Evolutionary conservation across 2,329 filamentous ascomycete genomes (phyloP).

Genomic region (Gnomoniopsis sp.): DNA sequence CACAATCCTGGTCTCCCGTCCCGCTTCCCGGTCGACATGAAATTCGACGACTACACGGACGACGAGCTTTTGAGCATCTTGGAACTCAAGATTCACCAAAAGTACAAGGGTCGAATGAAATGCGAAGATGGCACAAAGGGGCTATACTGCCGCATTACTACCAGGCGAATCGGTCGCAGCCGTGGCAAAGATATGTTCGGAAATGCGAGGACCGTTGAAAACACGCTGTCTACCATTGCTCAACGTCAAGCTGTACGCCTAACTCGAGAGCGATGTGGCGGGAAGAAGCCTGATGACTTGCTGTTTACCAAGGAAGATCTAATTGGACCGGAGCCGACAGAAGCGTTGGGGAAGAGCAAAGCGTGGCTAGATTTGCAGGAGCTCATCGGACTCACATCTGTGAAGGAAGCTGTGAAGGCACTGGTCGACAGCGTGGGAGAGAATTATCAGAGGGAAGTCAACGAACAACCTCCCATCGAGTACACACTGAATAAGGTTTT

Average conservation of each 20-base stretch:
- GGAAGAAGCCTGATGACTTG: conserved; percentile 50
- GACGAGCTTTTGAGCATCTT: conserved; percentile 62
- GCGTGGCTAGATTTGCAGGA: conserved; percentile 57
- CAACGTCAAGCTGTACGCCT: conserved; percentile 59
- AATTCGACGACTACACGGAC: conserved; percentile 68
- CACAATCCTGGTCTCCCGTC: conserved; percentile 71
- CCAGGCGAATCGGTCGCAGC: conserved; percentile 57
- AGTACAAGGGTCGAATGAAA: conserved; percentile 53
- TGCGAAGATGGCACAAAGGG: conserved; percentile 57
- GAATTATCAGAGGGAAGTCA: conserved; percentile 65
- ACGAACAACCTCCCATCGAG: conserved; percentile 55
- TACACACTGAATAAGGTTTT: conserved; percentile 68
- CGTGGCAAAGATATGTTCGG: conserved; percentile 67
- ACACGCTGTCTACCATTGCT: conserved; percentile 50
- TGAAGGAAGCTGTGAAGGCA: conserved; percentile 58
- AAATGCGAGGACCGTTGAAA: conserved; percentile 69
- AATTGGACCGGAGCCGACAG: conserved; percentile 64
- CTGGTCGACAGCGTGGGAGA: conserved; percentile 58
- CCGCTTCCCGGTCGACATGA: conserved; percentile 62
- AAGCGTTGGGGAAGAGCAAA: conserved; percentile 45
- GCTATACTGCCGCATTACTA: conserved; percentile 61
- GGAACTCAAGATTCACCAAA: conserved; percentile 47
- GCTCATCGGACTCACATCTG: conserved; percentile 56
- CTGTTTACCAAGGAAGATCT: conserved; percentile 64
- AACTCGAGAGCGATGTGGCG: conserved; percentile 38